These are phyloP conservation scores for Pichia sp. DNA, from an alignment of 1,139 yeast genomes.

Conservation along the genomic window DNA sequence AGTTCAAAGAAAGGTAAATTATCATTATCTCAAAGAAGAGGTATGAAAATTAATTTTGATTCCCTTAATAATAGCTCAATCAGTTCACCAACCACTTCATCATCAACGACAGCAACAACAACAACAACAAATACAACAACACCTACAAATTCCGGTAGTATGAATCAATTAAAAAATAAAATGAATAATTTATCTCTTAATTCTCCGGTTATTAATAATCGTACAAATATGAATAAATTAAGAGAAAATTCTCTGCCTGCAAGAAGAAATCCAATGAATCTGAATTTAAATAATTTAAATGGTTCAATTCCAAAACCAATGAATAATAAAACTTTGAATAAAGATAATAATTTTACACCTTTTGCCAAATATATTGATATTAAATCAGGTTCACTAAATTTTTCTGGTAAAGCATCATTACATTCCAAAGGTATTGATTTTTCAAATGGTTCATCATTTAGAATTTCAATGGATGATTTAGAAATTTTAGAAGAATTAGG, in stretches of 20 bases:
- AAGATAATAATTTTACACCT: slow-evolving; percentile 51
- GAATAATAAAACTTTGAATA: slow-evolving; percentile 38
- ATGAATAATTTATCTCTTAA: slow-evolving; percentile 8
- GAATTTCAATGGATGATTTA: slow-evolving; percentile 80
- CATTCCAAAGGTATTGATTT: slow-evolving; percentile 92
- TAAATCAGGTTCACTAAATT: slow-evolving; percentile 84
- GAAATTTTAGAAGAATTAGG: slow-evolving; percentile 85
- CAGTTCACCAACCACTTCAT: not conserved
- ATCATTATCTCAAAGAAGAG: slow-evolving; percentile 56
- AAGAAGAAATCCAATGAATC: slow-evolving; percentile 11
- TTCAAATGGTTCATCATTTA: slow-evolving; percentile 78
- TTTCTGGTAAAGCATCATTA: slow-evolving; percentile 87
- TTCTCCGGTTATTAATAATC: slow-evolving; percentile 3
- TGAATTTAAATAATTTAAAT: slow-evolving; percentile 10
- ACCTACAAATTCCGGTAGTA: not conserved
- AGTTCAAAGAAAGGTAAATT: slow-evolving; percentile 16
- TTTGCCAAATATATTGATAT: slow-evolving; percentile 86
- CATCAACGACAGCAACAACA: not conserved
- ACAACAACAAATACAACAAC: slow-evolving; percentile 4
- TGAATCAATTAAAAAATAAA: slow-evolving; percentile 3
- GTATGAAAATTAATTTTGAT: slow-evolving; percentile 43
- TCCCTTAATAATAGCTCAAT: slow-evolving; percentile 25
- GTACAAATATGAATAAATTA: slow-evolving; percentile 17
- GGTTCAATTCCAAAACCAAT: not conserved
- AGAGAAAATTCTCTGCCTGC: slow-evolving; percentile 23